Evolutionary conservation across 441 rosid genomes (phyloP), one percentile per base, ranked within the genome.

Genomic region (Bocquillonia castaneifolia): DNA sequence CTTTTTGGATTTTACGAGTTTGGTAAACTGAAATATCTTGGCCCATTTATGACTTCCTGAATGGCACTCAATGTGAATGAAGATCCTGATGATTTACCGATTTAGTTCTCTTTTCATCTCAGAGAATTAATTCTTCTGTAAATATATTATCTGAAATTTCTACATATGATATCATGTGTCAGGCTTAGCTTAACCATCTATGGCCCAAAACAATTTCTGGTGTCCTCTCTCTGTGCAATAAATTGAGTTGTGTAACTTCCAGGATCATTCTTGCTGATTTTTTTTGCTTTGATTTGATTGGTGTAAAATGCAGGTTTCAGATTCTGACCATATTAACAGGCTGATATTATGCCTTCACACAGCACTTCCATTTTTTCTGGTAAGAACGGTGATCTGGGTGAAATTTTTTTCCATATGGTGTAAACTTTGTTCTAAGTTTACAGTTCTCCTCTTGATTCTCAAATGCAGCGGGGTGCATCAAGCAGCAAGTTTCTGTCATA

Each of bases 361-460:
- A 88, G 95, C 97, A 47, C 86, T 90, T 81, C 99, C 97, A 6
- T 87, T 91, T 83, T 94, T 94, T 51, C 77, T 90, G 88, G 99
- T 94, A 84, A 7, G 80, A 74, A 69, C 69, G 72, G 18, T 7
- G 29, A 50, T 23, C 53, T 51, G 34, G 20, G 0, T n/a, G 47
- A 36, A 59, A 39, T 28, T 32, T 51, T 29, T 69, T 18, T 48
- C n/a, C n/a, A 28, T 57, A 42, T 66, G 5, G 10, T 74, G 29
- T 31, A 39, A 59, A 66, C 42, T 23, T 72, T 34, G 28, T 5
- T 22, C n/a, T 31, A 2, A 18, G 26, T 66, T 58, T 13, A 52
- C 15, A 34, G 15, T 51, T 10, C 68, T 18, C 50, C 40, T 6
- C 20, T 63, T 44, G 20, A 13, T 42, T 47, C 73, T 70, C 58